These are phyloP conservation scores for Acrodontium crateriforme DNA, from an alignment of 2,329 filamentous ascomycete species.

Conservation along the genomic window DNA sequence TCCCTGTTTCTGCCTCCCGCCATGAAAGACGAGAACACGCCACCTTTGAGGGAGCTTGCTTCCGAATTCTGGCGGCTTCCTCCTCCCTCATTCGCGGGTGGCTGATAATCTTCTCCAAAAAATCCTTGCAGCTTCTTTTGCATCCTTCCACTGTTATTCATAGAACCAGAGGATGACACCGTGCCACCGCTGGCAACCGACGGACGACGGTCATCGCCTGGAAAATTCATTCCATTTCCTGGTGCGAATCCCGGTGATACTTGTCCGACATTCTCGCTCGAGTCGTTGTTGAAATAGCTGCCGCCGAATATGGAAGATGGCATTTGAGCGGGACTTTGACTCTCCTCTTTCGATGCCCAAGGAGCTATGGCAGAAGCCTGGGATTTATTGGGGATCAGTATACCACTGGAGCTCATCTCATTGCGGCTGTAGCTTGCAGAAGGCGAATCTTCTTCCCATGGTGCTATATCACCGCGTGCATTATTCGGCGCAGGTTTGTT, in stretches of 20 bases:
- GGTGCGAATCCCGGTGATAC: conserved; percentile 57
- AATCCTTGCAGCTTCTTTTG: conserved; percentile 85
- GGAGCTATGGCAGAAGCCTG: conserved; percentile 42
- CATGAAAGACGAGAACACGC: conserved; percentile 40
- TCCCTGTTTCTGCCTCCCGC: conserved; percentile 54
- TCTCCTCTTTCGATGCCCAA: conserved; percentile 28
- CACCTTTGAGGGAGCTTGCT: conserved; percentile 18
- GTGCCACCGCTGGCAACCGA: conserved; percentile 81
- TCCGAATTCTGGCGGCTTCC: conserved; percentile 51
- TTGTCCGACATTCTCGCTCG: conserved; percentile 55
- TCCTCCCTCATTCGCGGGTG: conserved; percentile 39
- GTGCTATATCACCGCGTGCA: conserved; percentile 33
- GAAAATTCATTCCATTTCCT: conserved; percentile 36
- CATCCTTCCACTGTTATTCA: conserved; percentile 50
- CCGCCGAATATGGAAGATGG: conserved; percentile 35
- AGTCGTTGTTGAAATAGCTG: conserved; percentile 55
- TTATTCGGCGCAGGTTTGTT: conserved; percentile 28
- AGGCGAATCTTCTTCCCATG: conserved; percentile 34
- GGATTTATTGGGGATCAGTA: conserved; percentile 20
- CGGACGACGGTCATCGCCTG: conserved; percentile 60
- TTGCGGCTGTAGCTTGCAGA: conserved; percentile 6
- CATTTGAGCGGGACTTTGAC: conserved; percentile 24
- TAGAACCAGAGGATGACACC: conserved; percentile 73
- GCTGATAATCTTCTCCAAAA: conserved; percentile 80
- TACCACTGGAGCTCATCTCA: conserved; percentile 42